phyloP scores from a whole-genome alignment of 305 asterid genomes.

The Fraxinus latifolia region DNA sequence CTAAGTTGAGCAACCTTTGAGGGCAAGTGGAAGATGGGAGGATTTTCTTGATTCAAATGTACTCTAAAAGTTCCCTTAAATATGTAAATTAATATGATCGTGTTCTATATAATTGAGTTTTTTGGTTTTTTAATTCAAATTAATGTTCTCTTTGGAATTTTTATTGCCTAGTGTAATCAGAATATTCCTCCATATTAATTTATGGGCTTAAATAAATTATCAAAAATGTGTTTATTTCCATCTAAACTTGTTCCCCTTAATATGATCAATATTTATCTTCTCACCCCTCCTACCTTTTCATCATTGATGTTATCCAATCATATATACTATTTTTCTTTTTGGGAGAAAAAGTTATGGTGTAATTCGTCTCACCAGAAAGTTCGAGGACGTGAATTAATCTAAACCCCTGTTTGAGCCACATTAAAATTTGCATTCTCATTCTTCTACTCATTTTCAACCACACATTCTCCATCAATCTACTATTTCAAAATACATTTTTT shows the following conservation, averaged over 20 bases:
- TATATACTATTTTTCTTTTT: no score
- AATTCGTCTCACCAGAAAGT: neutral
- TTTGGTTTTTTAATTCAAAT: neutral
- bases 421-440: no score
- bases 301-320: no score
- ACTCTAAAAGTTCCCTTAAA: neutral
- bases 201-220: no score
- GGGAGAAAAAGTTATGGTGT: neutral
- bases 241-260: neutral
- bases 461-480: no score
- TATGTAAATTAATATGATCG: neutral
- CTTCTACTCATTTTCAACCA: no score
- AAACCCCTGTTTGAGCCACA: no score
- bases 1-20: constrained; percentile 37
- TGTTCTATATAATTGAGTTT: neutral
- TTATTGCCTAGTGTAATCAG: neutral
- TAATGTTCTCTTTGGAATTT: neutral
- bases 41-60: neutral
- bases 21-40: neutral
- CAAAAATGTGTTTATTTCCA: neutral
- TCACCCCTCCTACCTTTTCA: no score
- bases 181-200: neutral
- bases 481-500: no score
- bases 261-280: no score
- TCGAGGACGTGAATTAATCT: neutral